These are phyloP conservation scores for Rhizopus sp. DNA, from an alignment of 371 early-diverging fungal species.

Conservation along the genomic window DNA sequence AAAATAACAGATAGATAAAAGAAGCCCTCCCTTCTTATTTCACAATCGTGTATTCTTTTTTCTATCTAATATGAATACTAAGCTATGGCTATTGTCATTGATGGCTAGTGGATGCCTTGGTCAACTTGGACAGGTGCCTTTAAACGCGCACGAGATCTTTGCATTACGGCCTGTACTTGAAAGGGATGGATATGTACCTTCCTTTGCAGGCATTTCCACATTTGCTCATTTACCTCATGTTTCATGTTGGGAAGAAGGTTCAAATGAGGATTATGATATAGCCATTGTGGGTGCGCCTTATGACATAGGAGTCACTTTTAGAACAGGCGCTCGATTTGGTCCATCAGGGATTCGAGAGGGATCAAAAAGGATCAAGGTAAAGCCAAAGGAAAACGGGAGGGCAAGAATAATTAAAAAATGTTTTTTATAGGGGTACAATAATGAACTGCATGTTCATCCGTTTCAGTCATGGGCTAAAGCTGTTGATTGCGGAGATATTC, in stretches of 20 bases:
- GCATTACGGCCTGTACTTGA: conserved; percentile 29
- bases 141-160: background rate
- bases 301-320: conserved; percentile 51
- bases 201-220: conserved; percentile 51
- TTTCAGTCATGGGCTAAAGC: conserved; percentile 52
- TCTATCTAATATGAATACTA: too few species aligned
- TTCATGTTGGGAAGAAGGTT: conserved; percentile 46
- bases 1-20: too few species aligned
- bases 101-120: background rate
- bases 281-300: conserved; percentile 52
- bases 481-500: conserved; percentile 56
- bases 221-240: conserved; percentile 53
- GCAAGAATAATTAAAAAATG: background rate
- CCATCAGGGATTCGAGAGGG: conserved; percentile 52
- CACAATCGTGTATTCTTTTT: too few species aligned
- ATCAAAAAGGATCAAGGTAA: conserved; percentile 42
- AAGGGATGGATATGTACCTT: conserved; percentile 37
- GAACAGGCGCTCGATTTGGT: conserved; percentile 56
- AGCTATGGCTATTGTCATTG: too few species aligned
- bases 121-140: background rate
- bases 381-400: background rate
- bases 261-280: conserved; percentile 46
- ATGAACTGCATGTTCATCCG: conserved; percentile 37
- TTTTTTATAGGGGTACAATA: conserved; percentile 38
- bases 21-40: too few species aligned